phyloP scores from a whole-genome alignment of 495 filamentous ascomycete genomes.

The Aspergillus mulundensis region DNA sequence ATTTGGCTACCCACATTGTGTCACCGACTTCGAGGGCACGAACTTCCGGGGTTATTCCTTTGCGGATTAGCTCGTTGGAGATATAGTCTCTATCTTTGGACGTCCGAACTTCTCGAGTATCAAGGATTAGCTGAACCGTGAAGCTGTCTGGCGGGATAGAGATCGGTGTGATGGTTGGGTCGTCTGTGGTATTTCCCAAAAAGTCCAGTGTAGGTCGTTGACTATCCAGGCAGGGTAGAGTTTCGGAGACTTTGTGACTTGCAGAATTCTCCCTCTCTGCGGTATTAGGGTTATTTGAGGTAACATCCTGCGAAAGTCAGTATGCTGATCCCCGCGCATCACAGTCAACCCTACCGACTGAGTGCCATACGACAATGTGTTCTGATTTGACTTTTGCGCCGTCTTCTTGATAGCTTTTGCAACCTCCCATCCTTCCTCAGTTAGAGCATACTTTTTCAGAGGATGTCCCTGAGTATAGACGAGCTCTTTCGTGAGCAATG shows the following conservation, averaged over 20 bases:
- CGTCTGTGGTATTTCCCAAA: slow-evolving; percentile 3
- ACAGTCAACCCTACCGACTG: slow-evolving; percentile 15
- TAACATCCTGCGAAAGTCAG: slow-evolving; percentile 9
- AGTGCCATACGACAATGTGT: slow-evolving; percentile 16
- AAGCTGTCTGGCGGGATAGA: slow-evolving; percentile 60
- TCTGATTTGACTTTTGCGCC: slow-evolving; percentile 22
- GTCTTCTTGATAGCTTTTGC: slow-evolving; percentile 62
- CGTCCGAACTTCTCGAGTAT: slow-evolving; percentile 74
- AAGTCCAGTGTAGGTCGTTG: not conserved
- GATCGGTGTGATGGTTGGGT: slow-evolving; percentile 45
- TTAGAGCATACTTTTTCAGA: slow-evolving; percentile 62
- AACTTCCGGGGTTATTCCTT: slow-evolving; percentile 61
- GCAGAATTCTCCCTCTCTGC: not conserved
- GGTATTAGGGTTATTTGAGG: not conserved
- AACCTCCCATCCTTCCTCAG: slow-evolving; percentile 77
- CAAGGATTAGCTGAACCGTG: slow-evolving; percentile 69
- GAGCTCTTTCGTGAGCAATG: slow-evolving; percentile 67
- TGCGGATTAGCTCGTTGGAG: slow-evolving; percentile 63
- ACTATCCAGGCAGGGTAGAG: not conserved
- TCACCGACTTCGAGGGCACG: slow-evolving; percentile 71
- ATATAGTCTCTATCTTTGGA: slow-evolving; percentile 77
- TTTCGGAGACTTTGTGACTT: not conserved
- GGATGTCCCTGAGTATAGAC: slow-evolving; percentile 70
- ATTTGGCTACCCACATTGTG: slow-evolving; percentile 76
- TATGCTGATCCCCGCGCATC: not conserved